phyloP scores from a whole-genome alignment of 2,329 filamentous ascomycete genomes.

The Fusarium camptoceras region DNA sequence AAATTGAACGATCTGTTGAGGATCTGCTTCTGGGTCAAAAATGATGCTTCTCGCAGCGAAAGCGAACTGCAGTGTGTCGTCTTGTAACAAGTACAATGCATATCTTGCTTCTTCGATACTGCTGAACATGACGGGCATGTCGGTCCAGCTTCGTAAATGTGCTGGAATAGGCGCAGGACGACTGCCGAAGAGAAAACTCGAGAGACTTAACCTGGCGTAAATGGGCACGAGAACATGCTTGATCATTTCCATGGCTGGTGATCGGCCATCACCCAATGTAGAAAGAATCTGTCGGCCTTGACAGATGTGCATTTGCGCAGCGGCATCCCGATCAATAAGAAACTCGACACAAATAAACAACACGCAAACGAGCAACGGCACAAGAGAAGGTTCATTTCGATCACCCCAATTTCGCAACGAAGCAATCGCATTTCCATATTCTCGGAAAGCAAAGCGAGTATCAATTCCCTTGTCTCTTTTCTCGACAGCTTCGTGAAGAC shows the following conservation, averaged over 20 bases:
- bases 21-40: constrained; percentile 43
- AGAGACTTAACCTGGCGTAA: constrained; percentile 57
- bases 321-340: constrained; percentile 61
- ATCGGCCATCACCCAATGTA: constrained; percentile 46
- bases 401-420: constrained; percentile 54
- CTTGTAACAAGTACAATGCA: constrained; percentile 54
- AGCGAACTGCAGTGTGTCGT: constrained; percentile 55
- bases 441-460: constrained; percentile 42
- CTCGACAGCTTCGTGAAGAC: constrained; percentile 56
- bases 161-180: constrained; percentile 53
- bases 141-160: constrained; percentile 48
- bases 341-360: constrained; percentile 67
- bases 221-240: constrained; percentile 57
- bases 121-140: constrained; percentile 52
- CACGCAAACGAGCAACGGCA: constrained; percentile 59
- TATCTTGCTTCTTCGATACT: constrained; percentile 49
- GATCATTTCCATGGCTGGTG: constrained; percentile 53
- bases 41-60: constrained; percentile 43
- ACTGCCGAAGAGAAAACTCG: constrained; percentile 56
- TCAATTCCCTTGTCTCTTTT: constrained; percentile 37
- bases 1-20: constrained; percentile 44
- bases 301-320: constrained; percentile 59
- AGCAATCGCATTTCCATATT: constrained; percentile 63
- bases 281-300: constrained; percentile 58
- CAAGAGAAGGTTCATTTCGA: constrained; percentile 46